phyloP scores from a whole-genome alignment of 202 grass and related monocot genomes.

The Schoenoplectus triqueter region DNA sequence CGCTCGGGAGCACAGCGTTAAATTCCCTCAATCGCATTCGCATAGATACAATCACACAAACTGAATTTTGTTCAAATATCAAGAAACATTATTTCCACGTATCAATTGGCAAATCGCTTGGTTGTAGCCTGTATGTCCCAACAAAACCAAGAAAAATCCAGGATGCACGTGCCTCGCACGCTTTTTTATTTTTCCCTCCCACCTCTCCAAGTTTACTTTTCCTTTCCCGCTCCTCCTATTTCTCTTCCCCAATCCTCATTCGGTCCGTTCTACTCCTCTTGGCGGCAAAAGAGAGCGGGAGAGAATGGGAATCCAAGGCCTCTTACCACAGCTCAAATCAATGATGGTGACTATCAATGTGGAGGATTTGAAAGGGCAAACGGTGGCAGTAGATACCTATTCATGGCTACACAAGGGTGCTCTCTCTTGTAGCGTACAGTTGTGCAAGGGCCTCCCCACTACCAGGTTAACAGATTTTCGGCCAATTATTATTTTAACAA shows the following conservation, averaged over 20 bases:
- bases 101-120: too few relatives aligned
- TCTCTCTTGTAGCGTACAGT: conserved; percentile 71
- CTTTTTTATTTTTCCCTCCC: conserved; percentile 16
- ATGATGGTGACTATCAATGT: conserved; percentile 83
- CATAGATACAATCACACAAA: too few relatives aligned
- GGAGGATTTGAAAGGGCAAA: conserved; percentile 74
- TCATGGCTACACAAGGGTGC: conserved; percentile 99
- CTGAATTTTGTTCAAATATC: too few relatives aligned
- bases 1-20: too few relatives aligned
- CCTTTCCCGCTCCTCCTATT: conserved; percentile 20
- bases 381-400: conserved; percentile 92
- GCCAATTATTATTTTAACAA: conserved; percentile 31
- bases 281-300: background rate
- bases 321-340: conserved; percentile 86
- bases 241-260: background rate
- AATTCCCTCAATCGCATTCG: too few relatives aligned
- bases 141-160: background rate
- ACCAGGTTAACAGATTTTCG: conserved; percentile 50
- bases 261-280: background rate
- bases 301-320: conserved; percentile 86
- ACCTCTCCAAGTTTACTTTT: background rate
- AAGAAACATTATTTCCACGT: too few relatives aligned
- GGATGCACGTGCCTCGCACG: conserved; percentile 33
- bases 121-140: too few relatives aligned
- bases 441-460: conserved; percentile 95